Base-by-base conservation (phyloP, 495 filamentous ascomycete genomes). In the Talaromyces adpressus region DNA sequence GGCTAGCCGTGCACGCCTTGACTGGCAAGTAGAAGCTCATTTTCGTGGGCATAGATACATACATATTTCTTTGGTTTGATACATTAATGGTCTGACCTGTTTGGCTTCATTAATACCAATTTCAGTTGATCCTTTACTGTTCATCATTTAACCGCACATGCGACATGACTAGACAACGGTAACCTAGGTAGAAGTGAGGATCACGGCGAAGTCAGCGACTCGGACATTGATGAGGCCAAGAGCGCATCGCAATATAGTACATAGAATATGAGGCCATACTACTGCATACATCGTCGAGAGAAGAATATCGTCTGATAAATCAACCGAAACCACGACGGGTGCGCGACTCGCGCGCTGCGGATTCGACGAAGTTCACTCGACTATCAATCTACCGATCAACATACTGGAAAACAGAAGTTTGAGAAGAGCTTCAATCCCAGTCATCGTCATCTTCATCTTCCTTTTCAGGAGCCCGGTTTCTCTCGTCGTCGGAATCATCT, bases 401-500 rank as follows among this genome's bases (percentile, higher is more conserved):
- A 56, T 29, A 27, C 20, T 56, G 52, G n/a, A 14, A 14, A 14
- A 25, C 30, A 29, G 2, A 14, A 6, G 23, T 3, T 56, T 27
- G 27, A 23, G 18, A 14, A 29, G 27, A 18, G 14, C 23, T 20
- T 78, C 68, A 93, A 71, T 93, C 89, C 90, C 90, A 94, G 70
- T 92, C 90, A 64, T 89, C 87, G 68, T 92, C 89, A 65, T 90
- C 84, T 45, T 87, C 84, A 49, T 87, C 84, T 63, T 83, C 79
- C 20, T 76, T 66, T 39, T 77, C 76, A 59, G 77, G 69, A 36
- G 67, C 68, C 29, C 64, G 12, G 57, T 34, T 16, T 59, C 56
- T 77, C 73, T 80, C 84, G 58, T 89, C 85, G 53, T 88, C 85
- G 20, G 78, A 81, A 29, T 83, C 85, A 59, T 79, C 73, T 62